phyloP scores from a whole-genome alignment of 495 filamentous ascomycete genomes.

The Podospora pseudopauciseta region DNA sequence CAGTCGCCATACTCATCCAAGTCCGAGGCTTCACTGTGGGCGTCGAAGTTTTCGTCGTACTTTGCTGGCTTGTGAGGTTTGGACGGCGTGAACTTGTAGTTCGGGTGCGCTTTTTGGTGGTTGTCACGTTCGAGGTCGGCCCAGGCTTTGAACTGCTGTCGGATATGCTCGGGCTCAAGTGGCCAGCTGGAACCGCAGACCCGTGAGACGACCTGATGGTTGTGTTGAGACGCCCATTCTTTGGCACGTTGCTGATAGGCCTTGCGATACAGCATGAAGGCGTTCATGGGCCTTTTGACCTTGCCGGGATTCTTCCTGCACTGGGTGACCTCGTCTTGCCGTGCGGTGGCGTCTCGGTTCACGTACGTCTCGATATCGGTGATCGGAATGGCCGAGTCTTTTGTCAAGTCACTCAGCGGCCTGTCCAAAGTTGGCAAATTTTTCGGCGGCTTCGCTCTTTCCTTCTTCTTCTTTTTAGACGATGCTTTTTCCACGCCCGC shows the following conservation, averaged over 20 bases:
- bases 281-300: conserved; percentile 92
- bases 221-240: conserved; percentile 76
- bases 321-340: conserved; percentile 62
- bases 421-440: conserved; percentile 54
- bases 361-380: conserved; percentile 83
- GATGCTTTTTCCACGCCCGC: conserved; percentile 36
- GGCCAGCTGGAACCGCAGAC: conserved; percentile 84
- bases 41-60: conserved; percentile 32
- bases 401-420: conserved; percentile 75
- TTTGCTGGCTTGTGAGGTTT: conserved; percentile 59
- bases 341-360: conserved; percentile 61
- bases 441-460: conserved; percentile 49
- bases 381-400: conserved; percentile 57
- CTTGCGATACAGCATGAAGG: conserved; percentile 97
- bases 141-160: conserved; percentile 75
- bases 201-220: conserved; percentile 89
- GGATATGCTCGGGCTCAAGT: conserved; percentile 66
- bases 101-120: conserved; percentile 80
- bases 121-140: conserved; percentile 80
- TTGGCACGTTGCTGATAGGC: conserved; percentile 87
- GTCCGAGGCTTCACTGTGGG: conserved; percentile 36
- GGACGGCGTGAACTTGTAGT: conserved; percentile 90
- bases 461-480: conserved; percentile 46
- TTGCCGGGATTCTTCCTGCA: conserved; percentile 69
- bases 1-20: conserved; percentile 40